A percentile compares a stretch with the other conserved stretches of the same genome.
phyloP scores from a whole-genome alignment of 2,329 filamentous ascomycete species.

The Exophiala viscosa region DNA sequence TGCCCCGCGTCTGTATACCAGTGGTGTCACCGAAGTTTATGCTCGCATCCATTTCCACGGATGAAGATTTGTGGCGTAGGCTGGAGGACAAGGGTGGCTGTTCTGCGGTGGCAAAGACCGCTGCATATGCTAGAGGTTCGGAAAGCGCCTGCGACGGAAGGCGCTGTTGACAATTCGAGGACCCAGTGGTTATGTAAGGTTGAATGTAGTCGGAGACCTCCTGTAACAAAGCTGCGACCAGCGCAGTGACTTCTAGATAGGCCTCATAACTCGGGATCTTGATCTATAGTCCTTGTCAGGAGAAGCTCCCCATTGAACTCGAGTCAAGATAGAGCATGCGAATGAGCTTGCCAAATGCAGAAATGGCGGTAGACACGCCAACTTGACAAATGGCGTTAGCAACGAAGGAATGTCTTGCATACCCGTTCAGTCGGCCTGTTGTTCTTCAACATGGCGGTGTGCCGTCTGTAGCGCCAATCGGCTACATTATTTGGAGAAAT shows the following conservation, averaged over 20 bases:
- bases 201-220: conserved; percentile 16
- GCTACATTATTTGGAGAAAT: conserved; percentile 31
- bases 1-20: conserved; percentile 27
- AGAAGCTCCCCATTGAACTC: background rate
- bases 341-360: conserved; percentile 4
- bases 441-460: conserved; percentile 27
- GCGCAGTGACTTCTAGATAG: conserved; percentile 25
- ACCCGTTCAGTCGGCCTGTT: conserved; percentile 26
- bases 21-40: conserved; percentile 40
- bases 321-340: background rate
- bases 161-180: conserved; percentile 44
- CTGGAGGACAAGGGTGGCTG: background rate
- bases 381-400: conserved; percentile 19
- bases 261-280: conserved; percentile 7
- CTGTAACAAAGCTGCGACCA: conserved; percentile 27
- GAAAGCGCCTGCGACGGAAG: conserved; percentile 44
- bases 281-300: conserved; percentile 17
- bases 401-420: conserved; percentile 26
- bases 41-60: conserved; percentile 23
- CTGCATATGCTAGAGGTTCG: conserved; percentile 35
- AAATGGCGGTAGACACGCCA: conserved; percentile 8
- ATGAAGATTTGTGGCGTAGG: background rate
- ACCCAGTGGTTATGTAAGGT: conserved; percentile 33
- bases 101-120: conserved; percentile 14
- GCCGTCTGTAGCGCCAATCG: conserved; percentile 32